Conservation (phyloP, 2,329 filamentous ascomycete species). For the Penicillium sp. region DNA sequence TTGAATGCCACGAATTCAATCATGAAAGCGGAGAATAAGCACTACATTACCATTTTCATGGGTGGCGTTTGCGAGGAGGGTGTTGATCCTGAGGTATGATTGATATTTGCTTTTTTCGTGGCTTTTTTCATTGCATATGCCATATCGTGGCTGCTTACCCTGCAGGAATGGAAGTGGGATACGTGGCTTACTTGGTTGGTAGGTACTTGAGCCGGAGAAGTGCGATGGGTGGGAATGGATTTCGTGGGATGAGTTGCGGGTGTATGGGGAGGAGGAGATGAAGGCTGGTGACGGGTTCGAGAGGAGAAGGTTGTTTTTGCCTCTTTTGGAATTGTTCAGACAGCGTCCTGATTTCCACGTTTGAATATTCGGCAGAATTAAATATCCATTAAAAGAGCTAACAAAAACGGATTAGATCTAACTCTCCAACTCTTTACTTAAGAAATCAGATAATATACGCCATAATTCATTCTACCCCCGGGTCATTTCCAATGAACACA, state of each 20-base stretch:
- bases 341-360: conserved; percentile 36
- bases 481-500: not conserved
- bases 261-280: conserved; percentile 29
- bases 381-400: not conserved
- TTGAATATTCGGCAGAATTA: not conserved
- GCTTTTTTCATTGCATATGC: not conserved
- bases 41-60: conserved; percentile 74
- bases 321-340: conserved; percentile 47
- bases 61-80: conserved; percentile 49
- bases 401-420: not conserved
- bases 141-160: not conserved
- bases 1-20: conserved; percentile 66
- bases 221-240: conserved; percentile 57
- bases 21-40: conserved; percentile 59
- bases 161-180: not conserved
- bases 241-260: conserved; percentile 48
- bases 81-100: conserved; percentile 53
- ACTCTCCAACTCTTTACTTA: not conserved
- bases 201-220: conserved; percentile 50
- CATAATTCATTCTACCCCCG: not conserved
- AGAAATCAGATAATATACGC: not conserved
- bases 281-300: conserved; percentile 29
- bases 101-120: not conserved
- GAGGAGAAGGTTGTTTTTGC: conserved; percentile 45
- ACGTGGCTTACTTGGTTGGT: not conserved